Evolutionary conservation across 2,329 filamentous ascomycete genomes (phyloP), one percentile per base, ranked within the genome.

Genomic region (Fusarium anguioides): DNA sequence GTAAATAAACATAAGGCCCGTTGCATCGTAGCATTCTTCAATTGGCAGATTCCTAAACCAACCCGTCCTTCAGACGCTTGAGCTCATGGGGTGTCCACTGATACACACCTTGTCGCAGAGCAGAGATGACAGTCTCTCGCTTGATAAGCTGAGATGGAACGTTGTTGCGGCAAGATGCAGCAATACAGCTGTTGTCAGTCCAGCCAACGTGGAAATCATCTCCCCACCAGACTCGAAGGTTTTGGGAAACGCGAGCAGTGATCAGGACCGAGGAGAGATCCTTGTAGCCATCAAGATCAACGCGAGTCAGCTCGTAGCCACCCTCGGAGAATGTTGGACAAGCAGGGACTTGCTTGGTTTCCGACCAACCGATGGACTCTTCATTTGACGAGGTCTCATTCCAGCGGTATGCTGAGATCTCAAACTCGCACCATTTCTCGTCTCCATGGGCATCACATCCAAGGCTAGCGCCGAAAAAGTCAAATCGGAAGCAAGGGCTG

Each of bases 141-240:
- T 77, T 78, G 54, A 72, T 72, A 21, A 60, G 64, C 35, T 75
- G 71, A 20, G 73, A 63, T 18, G 66, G 58, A 4, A 63, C 60
- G 26, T 59, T 67, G 7, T 70, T 69, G 36, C 80, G 80, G 47
- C 80, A 81, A 39, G 64, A 66, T 8, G 76, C 75, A 40, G 80
- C 78, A 23, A 77, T 73, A 58, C 80, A 81, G 42, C 72, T 77
- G 57, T 80, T 81, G 65, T 81, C 78, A 18, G 70, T 79, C 80
- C 80, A 81, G 42, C 79, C 78, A 40, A 80, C 69, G 20, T 72
- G 73, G 58, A 81, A 73, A 56, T 81, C 79, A 50, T 81, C 80
- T 24, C 73, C 78, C 80, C 80, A 81, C 80, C 79, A 81, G 27
- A 77, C 72, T 53, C 78, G 76, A 24, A 79, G 68, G 26, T 80